Conservation (phyloP, 2,329 filamentous ascomycete species). For the Penicillium sp. region DNA sequence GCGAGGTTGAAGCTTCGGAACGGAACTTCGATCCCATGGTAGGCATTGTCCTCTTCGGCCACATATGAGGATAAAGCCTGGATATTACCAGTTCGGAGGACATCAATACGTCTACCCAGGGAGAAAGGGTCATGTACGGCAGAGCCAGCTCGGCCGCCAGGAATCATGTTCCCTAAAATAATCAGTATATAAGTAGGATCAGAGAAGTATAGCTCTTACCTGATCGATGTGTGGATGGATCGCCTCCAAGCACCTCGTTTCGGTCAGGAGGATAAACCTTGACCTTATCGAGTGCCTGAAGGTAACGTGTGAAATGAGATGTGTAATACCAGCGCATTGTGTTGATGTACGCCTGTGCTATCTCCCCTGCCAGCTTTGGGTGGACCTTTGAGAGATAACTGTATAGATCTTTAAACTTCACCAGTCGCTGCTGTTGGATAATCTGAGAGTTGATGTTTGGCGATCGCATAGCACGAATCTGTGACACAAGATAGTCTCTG, state of each 20-base stretch:
- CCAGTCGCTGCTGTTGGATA: slow-evolving; percentile 88
- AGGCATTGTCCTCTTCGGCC: slow-evolving; percentile 82
- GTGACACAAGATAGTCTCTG: slow-evolving; percentile 87
- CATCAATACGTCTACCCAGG: slow-evolving; percentile 79
- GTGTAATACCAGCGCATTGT: slow-evolving; percentile 99
- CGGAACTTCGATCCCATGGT: slow-evolving; percentile 83
- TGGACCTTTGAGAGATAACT: slow-evolving; percentile 82
- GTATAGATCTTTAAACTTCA: slow-evolving; percentile 85
- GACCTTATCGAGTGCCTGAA: slow-evolving; percentile 77
- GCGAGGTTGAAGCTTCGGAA: slow-evolving; percentile 96
- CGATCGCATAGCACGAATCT: slow-evolving; percentile 90
- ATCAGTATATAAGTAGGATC: slow-evolving; percentile 5
- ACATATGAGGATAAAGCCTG: slow-evolving; percentile 81
- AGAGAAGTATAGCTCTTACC: slow-evolving; percentile 34
- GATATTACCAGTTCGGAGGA: slow-evolving; percentile 70
- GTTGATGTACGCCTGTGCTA: slow-evolving; percentile 90
- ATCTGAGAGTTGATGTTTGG: slow-evolving; percentile 97
- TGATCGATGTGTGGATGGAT: slow-evolving; percentile 65
- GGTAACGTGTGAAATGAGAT: slow-evolving; percentile 86
- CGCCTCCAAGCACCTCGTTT: slow-evolving; percentile 77
- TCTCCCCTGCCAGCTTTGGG: slow-evolving; percentile 79
- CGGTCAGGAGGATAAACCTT: slow-evolving; percentile 80
- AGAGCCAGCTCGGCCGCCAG: slow-evolving; percentile 38
- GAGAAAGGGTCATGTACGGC: slow-evolving; percentile 77
- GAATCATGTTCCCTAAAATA: slow-evolving; percentile 35